Conservation (phyloP, 2,329 filamentous ascomycete genomes). For the Ceratocystis alfenasii region DNA sequence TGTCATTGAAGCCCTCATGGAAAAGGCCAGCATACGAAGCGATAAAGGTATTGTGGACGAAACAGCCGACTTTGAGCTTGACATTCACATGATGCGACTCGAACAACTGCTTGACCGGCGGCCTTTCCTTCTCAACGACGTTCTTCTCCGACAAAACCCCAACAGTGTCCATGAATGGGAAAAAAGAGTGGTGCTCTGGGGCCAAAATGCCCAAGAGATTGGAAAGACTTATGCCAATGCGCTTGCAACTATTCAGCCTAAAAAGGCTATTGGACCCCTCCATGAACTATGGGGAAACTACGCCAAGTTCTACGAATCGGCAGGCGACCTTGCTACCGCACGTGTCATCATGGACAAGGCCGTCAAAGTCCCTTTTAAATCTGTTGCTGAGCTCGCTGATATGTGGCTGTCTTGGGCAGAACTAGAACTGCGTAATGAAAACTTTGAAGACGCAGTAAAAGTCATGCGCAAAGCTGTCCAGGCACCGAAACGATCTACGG, state of each 20-base stretch:
- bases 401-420: conserved; percentile 99
- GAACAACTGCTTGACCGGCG: conserved; percentile 96
- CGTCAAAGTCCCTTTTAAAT: conserved; percentile 94
- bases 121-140: conserved; percentile 92
- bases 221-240: conserved; percentile 92
- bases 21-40: conserved; percentile 67
- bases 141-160: conserved; percentile 86
- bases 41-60: conserved; percentile 67
- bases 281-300: conserved; percentile 95
- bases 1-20: conserved; percentile 82
- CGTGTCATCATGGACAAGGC: conserved; percentile 95
- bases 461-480: conserved; percentile 97
- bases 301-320: conserved; percentile 89
- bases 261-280: conserved; percentile 86
- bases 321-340: conserved; percentile 71
- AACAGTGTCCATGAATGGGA: conserved; percentile 96
- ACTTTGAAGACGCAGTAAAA: conserved; percentile 85
- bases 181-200: conserved; percentile 91
- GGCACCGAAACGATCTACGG: conserved; percentile 89
- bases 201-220: conserved; percentile 79
- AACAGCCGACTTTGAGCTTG: conserved; percentile 82
- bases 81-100: conserved; percentile 95
- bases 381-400: conserved; percentile 89
- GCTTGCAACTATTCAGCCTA: conserved; percentile 83
- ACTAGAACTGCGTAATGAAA: conserved; percentile 90